Evolutionary conservation across 805 yeast species (phyloP).

Genomic region (Candida ulmi): DNA sequence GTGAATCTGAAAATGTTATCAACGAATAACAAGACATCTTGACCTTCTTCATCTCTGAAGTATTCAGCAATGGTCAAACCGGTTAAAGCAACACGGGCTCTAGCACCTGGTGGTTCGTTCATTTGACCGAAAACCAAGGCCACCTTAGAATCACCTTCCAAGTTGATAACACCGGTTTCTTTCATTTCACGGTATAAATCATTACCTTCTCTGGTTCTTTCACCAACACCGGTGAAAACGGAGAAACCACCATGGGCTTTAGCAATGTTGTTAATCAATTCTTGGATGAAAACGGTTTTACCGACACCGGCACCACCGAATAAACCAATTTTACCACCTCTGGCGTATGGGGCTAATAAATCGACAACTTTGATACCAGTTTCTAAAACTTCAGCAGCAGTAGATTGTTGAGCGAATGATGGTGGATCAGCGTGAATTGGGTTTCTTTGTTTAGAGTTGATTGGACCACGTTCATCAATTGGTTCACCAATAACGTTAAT

Average conservation of each 20-base stretch:
- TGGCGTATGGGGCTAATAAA: conserved; percentile 98
- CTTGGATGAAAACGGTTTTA: conserved; percentile 99
- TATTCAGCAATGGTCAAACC: conserved; percentile 99
- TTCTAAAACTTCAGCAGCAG: conserved; percentile 96
- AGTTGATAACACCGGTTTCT: conserved; percentile 99
- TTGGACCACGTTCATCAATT: conserved; percentile 99
- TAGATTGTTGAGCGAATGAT: conserved; percentile 91
- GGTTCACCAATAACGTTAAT: conserved; percentile 99
- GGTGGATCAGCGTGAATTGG: conserved; percentile 99
- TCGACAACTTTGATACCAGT: conserved; percentile 99
- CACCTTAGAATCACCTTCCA: conserved; percentile 99
- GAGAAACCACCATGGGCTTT: conserved; percentile 99
- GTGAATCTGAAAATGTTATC: conserved; percentile 99
- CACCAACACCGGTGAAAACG: conserved; percentile 99
- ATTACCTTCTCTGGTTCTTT: conserved; percentile 99
- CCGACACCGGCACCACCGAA: conserved; percentile 99
- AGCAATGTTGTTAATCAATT: conserved; percentile 98
- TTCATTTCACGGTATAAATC: conserved; percentile 99
- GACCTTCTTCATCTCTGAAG: conserved; percentile 99
- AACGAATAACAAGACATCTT: conserved; percentile 98
- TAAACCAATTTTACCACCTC: conserved; percentile 99
- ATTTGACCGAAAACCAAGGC: conserved; percentile 99
- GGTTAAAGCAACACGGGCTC: conserved; percentile 99
- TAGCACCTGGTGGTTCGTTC: conserved; percentile 99
- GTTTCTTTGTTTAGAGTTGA: conserved; percentile 84